A percentile compares a stretch with the other conserved stretches of the same genome.
phyloP scores from a whole-genome alignment of 2,329 filamentous ascomycete genomes.

The Monosporascus sp. region DNA sequence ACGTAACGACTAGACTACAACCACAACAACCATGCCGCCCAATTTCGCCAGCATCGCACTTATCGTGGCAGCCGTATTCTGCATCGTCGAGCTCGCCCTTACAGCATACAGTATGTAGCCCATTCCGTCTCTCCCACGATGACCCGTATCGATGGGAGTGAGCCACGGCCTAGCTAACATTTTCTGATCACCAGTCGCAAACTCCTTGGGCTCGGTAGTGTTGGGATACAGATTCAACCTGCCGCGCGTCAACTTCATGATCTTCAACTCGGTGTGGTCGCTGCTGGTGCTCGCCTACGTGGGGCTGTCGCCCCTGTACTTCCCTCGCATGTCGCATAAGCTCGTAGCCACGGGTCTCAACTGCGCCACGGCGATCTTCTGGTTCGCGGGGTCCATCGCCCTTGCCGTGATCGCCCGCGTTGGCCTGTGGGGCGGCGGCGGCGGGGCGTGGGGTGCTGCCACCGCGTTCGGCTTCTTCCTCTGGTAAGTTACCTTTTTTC shows the following conservation, averaged over 20 bases:
- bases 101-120: slow-evolving; percentile 61
- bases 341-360: slow-evolving; percentile 64
- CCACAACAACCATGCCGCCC: slow-evolving; percentile 40
- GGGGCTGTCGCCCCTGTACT: slow-evolving; percentile 59
- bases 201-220: slow-evolving; percentile 35
- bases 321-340: slow-evolving; percentile 55
- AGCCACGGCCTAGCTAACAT: too few relatives aligned
- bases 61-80: slow-evolving; percentile 60
- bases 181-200: slow-evolving; percentile 42
- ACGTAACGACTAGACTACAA: not conserved
- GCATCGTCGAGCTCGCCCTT: slow-evolving; percentile 70
- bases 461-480: slow-evolving; percentile 63
- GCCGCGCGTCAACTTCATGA: slow-evolving; percentile 64
- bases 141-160: too few relatives aligned
- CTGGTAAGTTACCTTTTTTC: slow-evolving; percentile 33
- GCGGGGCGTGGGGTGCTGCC: slow-evolving; percentile 55
- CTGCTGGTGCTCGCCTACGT: slow-evolving; percentile 67
- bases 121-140: too few relatives aligned
- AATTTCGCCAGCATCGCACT: slow-evolving; percentile 59
- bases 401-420: too few relatives aligned
- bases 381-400: slow-evolving; percentile 83
- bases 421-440: slow-evolving; percentile 53
- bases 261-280: slow-evolving; percentile 77
- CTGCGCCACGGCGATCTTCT: slow-evolving; percentile 73
- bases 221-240: slow-evolving; percentile 34